Evolutionary conservation across 2,329 filamentous ascomycete genomes (phyloP), one percentile per base, ranked within the genome.

Genomic region (Pseudogymnoascus sp.): DNA sequence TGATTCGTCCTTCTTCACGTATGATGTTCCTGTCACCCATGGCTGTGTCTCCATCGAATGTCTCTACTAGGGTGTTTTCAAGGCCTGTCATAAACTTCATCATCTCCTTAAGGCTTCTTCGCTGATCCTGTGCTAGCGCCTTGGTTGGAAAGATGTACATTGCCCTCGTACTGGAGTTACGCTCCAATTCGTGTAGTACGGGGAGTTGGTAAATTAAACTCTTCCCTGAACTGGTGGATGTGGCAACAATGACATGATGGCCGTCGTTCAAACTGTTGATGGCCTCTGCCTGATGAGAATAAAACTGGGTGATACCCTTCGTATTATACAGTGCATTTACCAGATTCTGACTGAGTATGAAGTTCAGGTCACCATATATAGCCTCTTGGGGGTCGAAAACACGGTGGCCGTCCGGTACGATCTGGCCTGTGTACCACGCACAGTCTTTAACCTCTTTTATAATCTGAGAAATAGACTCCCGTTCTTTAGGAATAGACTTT

Each of bases 131-230:
- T 0, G 94, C 93, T 13, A 99, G 77, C 1, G 94, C 94, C 75
- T 99, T 99, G 0, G 94, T 99, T 0, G 94, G 94, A 64, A 99
- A 99, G 36, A 99, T 96, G 72, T 97, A 97, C 87, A 99, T 91
- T 2, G 94, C 94, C 68, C 94, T 81, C 7, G 90, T 89, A 62
- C 87, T 80, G 1, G 75, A 77, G 69, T 97, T 89, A 60, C 84
- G 79, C 73, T 99, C 93, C 1, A 99, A 77, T 59, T 90, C 88
- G 71, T 96, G 86, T 9, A 99, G 77, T 48, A 99, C 91, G 0
- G 94, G 94, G 13, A 99, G 82, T 70, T 99, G 94, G 71, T 97
- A 99, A 64, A 99, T 97, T n/a, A 99, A 78, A 5, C 92, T 97
- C 74, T 99, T 99, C 9, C 94, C 94, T 0, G 94, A 99, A 71